Percentiles rank a stretch among this genome's conserved stretches.
Conservation (phyloP, 148 eudicot genomes). For the Dianthus caryophyllus region DNA sequence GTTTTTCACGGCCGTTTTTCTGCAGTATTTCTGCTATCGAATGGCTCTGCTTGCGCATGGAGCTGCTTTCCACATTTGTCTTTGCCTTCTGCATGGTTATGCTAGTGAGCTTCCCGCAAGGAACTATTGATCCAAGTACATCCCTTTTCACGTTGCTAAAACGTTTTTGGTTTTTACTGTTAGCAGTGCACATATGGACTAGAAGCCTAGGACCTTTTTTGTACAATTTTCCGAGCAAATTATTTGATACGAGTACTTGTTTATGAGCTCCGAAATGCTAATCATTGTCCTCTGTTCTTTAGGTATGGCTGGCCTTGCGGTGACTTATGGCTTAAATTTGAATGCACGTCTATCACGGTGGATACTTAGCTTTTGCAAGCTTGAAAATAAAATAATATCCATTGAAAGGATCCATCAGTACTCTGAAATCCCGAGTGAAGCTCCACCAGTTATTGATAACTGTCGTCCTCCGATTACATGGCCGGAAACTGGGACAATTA, state of each 20-base stretch:
- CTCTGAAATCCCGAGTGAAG: conserved; percentile 83
- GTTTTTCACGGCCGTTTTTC: conserved; percentile 94
- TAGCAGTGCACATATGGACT: background rate
- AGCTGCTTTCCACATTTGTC: conserved; percentile 78
- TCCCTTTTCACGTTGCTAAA: conserved; percentile 7
- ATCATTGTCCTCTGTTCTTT: conserved; percentile 13
- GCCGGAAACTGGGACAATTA: conserved; percentile 87
- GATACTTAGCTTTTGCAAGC: conserved; percentile 99
- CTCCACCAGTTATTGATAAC: conserved; percentile 72
- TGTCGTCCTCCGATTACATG: conserved; percentile 67
- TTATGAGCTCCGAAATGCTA: background rate
- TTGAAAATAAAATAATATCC: conserved; percentile 95
- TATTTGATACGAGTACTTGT: background rate
- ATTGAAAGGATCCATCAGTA: conserved; percentile 94
- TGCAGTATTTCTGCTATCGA: conserved; percentile 92
- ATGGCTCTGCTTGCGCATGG: conserved; percentile 97
- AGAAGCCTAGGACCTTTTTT: background rate
- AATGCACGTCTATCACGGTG: conserved; percentile 93
- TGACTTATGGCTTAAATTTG: conserved; percentile 89
- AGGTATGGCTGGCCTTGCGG: conserved; percentile 99
- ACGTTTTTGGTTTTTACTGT: background rate
- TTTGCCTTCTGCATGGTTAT: conserved; percentile 96
- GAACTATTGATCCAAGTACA: conserved; percentile 75
- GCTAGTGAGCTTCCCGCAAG: conserved; percentile 46
- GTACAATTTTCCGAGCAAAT: background rate